Percentiles rank a stretch among this genome's conserved stretches.
phyloP scores from a whole-genome alignment of 2,329 filamentous ascomycete species.

The Colletotrichum sp. region DNA sequence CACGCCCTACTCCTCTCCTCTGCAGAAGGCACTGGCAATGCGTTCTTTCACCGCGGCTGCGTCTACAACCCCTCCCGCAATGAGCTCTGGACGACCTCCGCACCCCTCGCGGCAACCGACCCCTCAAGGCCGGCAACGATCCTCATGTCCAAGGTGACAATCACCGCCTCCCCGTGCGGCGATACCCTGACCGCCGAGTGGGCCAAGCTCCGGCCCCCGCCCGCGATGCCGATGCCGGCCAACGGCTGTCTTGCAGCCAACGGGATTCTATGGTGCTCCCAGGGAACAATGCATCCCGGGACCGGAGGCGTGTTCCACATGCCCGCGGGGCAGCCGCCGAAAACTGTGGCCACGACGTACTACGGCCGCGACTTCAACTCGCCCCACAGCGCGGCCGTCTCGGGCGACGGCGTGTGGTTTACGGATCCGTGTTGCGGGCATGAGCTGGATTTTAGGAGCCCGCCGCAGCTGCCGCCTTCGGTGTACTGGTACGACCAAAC shows the following conservation, averaged over 20 bases:
- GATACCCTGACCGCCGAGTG: constrained; percentile 38
- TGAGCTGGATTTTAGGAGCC: constrained; percentile 47
- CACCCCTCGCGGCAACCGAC: constrained; percentile 41
- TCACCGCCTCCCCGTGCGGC: constrained; percentile 30
- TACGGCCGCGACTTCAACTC: constrained; percentile 53
- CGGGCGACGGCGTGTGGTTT: constrained; percentile 52
- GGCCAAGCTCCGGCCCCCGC: constrained; percentile 47
- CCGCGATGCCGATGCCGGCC: constrained; percentile 48
- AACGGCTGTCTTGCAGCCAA: constrained; percentile 45
- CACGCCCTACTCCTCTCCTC: constrained; percentile 49
- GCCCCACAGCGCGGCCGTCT: constrained; percentile 45
- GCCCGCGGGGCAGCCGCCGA: constrained; percentile 27
- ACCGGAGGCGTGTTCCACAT: constrained; percentile 21
- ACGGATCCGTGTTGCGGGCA: constrained; percentile 51
- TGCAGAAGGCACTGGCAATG: constrained; percentile 40
- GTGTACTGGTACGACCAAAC: constrained; percentile 51
- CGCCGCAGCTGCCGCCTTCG: constrained; percentile 49
- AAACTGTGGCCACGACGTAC: constrained; percentile 45
- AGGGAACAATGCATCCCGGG: constrained; percentile 32
- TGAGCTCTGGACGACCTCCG: constrained; percentile 52
- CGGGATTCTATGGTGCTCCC: constrained; percentile 47
- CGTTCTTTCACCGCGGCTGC: constrained; percentile 52
- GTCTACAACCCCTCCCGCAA: constrained; percentile 42
- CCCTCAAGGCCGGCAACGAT: constrained; percentile 44
- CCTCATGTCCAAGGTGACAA: constrained; percentile 48